Evolutionary conservation across 257 asterid species (phyloP), one percentile per base, ranked within the genome.

Genomic region (Solanum clarkiae): DNA sequence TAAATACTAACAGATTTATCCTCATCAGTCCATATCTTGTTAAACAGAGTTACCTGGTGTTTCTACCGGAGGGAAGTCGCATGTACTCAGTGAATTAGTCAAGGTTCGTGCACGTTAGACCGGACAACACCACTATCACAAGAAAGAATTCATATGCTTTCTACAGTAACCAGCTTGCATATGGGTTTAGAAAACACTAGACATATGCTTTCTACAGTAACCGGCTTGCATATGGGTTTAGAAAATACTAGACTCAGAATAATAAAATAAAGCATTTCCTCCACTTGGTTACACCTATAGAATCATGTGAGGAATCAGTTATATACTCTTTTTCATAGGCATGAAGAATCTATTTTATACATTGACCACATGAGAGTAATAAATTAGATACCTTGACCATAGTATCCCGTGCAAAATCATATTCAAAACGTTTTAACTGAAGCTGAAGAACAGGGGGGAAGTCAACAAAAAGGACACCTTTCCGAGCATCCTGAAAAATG

Each of bases 361-460:
- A 44, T 72, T 51, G 20, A 77, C 42, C 82, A 77, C 44, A 49
- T 79, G 83, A 79, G 47, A 54, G 65, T 59, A 15, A 79, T 79
- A 53, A 54, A 53, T 26, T 56, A 53, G 29, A 65, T 85, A 94
- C 98, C 98, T 94, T 94, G 80, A 93, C 97, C 98, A 94, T 94
- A 36, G 95, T 90, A 86, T 94, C 97, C 60, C 94, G 94, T 83
- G 88, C 87, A 87, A 94, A 94, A 86, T 94, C 98, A 84, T 93
- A 93, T 84, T 94, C 98, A 85, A 94, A 94, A 85, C 98, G 91
- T 81, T 94, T 94, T 70, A 93, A 85, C 91, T 92, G 97, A 86
- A 94, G 97, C 92, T 94, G 94, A 84, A 94, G 98, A 85, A 94
- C 98, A 53, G 95, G 97, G 80, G 97, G 98, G 86, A 94, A 93